A percentile compares a stretch with the other conserved stretches of the same genome.
phyloP scores from a whole-genome alignment of 1,284 basidiomycete species.

The Ustilago loliicola region DNA sequence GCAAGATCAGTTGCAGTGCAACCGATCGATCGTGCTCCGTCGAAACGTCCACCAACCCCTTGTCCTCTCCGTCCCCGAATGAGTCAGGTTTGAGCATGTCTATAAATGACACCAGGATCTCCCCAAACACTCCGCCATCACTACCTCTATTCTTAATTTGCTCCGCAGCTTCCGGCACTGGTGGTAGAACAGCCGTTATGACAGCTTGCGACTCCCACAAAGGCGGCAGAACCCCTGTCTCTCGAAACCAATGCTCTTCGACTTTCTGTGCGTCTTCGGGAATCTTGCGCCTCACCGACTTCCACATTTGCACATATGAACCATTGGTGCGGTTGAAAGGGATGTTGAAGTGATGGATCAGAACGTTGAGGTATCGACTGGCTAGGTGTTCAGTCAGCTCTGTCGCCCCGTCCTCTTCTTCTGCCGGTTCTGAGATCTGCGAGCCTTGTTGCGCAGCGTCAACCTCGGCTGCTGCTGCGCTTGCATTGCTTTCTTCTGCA shows the following conservation, averaged over 20 bases:
- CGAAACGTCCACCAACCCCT: neutral
- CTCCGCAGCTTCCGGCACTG: neutral
- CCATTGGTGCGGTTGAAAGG: slow-evolving; percentile 24
- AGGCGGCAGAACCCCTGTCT: slow-evolving; percentile 37
- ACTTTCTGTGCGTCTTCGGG: slow-evolving; percentile 41
- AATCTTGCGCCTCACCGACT: slow-evolving; percentile 15
- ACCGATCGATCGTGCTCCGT: slow-evolving; percentile 14
- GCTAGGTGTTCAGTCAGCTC: slow-evolving; percentile 39
- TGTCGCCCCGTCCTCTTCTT: slow-evolving; percentile 10
- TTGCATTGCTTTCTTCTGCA: neutral
- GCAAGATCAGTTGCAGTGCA: slow-evolving; percentile 34
- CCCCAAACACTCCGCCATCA: slow-evolving; percentile 8
- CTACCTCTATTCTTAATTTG: neutral
- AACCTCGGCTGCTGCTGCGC: neutral
- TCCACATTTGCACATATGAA: slow-evolving; percentile 42
- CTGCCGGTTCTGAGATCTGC: slow-evolving; percentile 4
- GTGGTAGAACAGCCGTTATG: neutral
- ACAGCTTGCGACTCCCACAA: slow-evolving; percentile 22
- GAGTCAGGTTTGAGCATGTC: slow-evolving; percentile 23
- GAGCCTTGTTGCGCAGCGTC: slow-evolving; percentile 6
- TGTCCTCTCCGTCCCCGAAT: neutral
- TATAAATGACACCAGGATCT: slow-evolving; percentile 33
- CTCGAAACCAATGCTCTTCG: slow-evolving; percentile 50
- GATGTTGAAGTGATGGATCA: slow-evolving; percentile 48
- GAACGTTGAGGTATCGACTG: slow-evolving; percentile 45